phyloP scores from a whole-genome alignment of 2,329 filamentous ascomycete genomes.

The Fusarium circinatum region DNA sequence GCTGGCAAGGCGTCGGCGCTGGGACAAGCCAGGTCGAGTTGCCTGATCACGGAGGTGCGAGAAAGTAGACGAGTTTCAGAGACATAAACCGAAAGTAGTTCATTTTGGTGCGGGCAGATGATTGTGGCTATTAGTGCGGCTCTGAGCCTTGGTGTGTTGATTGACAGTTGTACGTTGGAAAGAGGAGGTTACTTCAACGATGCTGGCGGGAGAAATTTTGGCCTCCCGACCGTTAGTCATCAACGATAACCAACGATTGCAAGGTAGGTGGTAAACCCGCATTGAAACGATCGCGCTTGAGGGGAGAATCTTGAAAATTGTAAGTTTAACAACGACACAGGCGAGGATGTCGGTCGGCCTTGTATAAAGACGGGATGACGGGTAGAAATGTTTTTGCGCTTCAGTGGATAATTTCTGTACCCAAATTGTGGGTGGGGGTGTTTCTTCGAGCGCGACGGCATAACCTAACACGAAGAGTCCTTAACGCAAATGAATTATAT shows the following conservation, averaged over 20 bases:
- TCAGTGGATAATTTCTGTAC: background rate
- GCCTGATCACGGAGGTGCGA: background rate
- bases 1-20: background rate
- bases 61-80: too few relatives aligned
- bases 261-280: background rate
- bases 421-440: background rate
- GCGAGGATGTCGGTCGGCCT: too few relatives aligned
- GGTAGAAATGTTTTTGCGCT: background rate
- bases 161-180: background rate
- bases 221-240: background rate
- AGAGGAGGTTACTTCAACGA: background rate
- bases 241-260: background rate
- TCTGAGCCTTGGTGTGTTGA: background rate
- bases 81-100: background rate
- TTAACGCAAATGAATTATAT: background rate
- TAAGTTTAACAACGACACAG: rapidly evolving
- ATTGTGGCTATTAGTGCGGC: background rate
- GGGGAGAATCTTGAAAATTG: background rate
- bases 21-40: background rate
- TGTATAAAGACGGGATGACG: background rate
- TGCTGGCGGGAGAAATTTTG: background rate
- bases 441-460: too few relatives aligned
- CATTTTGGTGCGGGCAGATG: background rate
- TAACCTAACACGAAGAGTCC: too few relatives aligned
- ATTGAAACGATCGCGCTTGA: background rate